Evolutionary conservation across 192 early-diverging fungal species (phyloP), one percentile per base, ranked within the genome.

Genomic region (Linnemannia elongata): DNA sequence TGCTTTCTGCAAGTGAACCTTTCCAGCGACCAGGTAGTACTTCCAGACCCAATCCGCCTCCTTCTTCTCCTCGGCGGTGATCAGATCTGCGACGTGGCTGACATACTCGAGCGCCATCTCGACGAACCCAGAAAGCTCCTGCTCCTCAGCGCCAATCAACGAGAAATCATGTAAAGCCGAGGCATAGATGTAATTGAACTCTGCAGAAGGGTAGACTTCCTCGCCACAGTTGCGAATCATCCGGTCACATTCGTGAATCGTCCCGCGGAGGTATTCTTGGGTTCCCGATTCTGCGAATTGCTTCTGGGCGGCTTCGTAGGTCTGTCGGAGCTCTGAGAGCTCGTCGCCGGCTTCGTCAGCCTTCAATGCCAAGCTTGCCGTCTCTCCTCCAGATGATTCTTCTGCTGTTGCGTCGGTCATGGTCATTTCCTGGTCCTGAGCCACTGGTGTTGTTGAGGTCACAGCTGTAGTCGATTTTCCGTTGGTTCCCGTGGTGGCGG

Each of bases 161-260:
- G 85, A 87, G 63, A 81, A 87, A 49, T 92, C 89, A 80, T 88
- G 89, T 49, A 92, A 69, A 15, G 91, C 91, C 1, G 90, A 92
- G 0, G 89, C 91, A 30, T 92, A 92, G 17, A 89, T 90, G 15
- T 85, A 86, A 76, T 92, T 86, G 70, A 91, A 92, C 12, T 82
- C 74, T 35, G 82, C 72, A 6, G 89, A 88, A 15, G 89, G 75
- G 35, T 88, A 82, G 3, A 80, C 82, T 15, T 88, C 79, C 27
- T 78, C 78, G 17, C 78, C 85, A 81, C 89, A 92, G 82, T 92
- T 92, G 9, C 91, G 90, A 13, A 91, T 38, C 75, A 92, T 92
- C 57, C 91, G 80, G 71, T 92, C 91, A 41, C 89, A 91, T 74
- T 92, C 91, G 68, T 92, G 91, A 39, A 92, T 88, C 0, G 90